These are phyloP conservation scores for Hordeum pubiflorum DNA, from an alignment of 202 grass and related monocot genomes.

Conservation along the genomic window DNA sequence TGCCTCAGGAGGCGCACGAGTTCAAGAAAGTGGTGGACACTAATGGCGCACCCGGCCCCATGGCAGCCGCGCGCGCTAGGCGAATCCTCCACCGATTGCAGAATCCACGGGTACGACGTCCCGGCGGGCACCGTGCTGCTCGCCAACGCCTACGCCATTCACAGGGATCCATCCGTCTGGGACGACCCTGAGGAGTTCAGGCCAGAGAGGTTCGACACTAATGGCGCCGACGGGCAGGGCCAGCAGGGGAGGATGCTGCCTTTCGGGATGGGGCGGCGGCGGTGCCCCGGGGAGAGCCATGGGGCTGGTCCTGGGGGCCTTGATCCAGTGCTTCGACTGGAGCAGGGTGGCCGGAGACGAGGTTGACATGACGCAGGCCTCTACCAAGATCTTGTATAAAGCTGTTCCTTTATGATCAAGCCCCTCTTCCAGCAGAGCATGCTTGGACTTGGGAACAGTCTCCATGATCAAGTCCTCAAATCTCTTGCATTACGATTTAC, in stretches of 20 bases:
- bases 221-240: neutral
- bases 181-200: neutral
- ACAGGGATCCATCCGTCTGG: slow-evolving; percentile 35
- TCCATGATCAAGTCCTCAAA: neutral
- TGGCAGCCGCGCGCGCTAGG: too few relatives aligned
- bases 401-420: slow-evolving; percentile 13
- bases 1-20: slow-evolving; percentile 25
- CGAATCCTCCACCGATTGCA: slow-evolving; percentile 26
- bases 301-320: slow-evolving; percentile 19
- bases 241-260: slow-evolving; percentile 30
- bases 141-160: slow-evolving; percentile 38
- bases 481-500: neutral
- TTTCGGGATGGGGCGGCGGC: slow-evolving; percentile 52
- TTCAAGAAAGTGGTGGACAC: slow-evolving; percentile 15
- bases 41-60: too few relatives aligned
- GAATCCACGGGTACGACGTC: slow-evolving; percentile 30
- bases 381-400: slow-evolving; percentile 18
- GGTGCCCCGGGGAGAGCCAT: slow-evolving; percentile 37
- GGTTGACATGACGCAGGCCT: slow-evolving; percentile 30
- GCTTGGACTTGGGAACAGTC: neutral
- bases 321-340: slow-evolving; percentile 64
- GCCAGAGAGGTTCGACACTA: slow-evolving; percentile 32
- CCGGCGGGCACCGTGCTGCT: slow-evolving; percentile 38
- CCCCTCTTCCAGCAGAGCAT: too few relatives aligned
- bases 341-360: neutral